Percentiles rank a stretch among this genome's conserved stretches.
Evolutionary conservation across 2,329 filamentous ascomycete species (phyloP).

Genomic region (Fusarium agapanthi): DNA sequence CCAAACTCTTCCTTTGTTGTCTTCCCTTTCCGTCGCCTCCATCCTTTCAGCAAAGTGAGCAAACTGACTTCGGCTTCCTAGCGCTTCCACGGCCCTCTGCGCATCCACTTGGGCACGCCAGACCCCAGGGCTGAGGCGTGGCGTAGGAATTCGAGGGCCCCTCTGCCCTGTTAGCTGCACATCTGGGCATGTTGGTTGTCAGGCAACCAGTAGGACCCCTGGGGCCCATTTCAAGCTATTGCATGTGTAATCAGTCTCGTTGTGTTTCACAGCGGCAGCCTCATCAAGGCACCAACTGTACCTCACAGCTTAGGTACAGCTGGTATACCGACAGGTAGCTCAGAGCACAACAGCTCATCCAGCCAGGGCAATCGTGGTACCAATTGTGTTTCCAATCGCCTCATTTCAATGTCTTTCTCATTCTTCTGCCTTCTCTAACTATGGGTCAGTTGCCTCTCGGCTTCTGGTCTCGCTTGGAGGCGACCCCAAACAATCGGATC

Average conservation of each 20-base stretch:
- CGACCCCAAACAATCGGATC: constrained; percentile 7
- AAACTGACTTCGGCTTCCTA: constrained; percentile 28
- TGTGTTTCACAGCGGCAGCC: constrained; percentile 21
- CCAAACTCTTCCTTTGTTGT: constrained; percentile 25
- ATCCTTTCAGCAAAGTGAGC: constrained; percentile 6
- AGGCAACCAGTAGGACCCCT: constrained; percentile 12
- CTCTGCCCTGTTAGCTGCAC: constrained; percentile 9
- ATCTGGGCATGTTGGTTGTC: background rate
- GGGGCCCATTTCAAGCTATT: background rate
- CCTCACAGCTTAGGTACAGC: constrained; percentile 5
- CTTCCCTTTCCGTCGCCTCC: constrained; percentile 16
- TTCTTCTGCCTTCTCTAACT: constrained; percentile 12
- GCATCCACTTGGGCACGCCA: constrained; percentile 31
- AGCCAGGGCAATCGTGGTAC: background rate
- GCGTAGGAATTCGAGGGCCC: constrained; percentile 12
- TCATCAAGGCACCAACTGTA: constrained; percentile 14
- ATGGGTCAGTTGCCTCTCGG: background rate
- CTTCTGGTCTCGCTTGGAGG: background rate
- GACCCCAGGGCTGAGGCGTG: constrained; percentile 26
- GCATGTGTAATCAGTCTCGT: background rate
- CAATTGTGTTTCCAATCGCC: background rate
- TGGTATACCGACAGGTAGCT: background rate
- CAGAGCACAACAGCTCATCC: background rate
- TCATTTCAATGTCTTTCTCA: background rate
- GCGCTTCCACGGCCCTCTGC: constrained; percentile 39